phyloP scores from a whole-genome alignment of 805 yeast species.

The Suhomyces tanzawaensis region DNA sequence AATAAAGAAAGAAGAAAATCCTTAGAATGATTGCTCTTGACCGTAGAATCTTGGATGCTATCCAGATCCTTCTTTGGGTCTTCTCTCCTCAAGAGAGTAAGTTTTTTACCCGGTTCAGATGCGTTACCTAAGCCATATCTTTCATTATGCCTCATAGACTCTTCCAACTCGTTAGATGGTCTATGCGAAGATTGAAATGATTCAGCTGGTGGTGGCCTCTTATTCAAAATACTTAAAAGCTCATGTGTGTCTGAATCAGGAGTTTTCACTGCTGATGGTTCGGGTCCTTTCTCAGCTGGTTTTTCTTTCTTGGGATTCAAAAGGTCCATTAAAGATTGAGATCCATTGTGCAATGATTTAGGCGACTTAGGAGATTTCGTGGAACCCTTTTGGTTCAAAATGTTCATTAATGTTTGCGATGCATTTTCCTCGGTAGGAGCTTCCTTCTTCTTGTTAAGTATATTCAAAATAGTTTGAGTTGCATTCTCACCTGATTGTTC shows the following conservation, averaged over 20 bases:
- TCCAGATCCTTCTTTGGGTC: conserved; percentile 1
- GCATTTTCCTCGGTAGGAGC: neutral
- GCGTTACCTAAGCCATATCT: conserved; percentile 13
- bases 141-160: conserved; percentile 13
- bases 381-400: conserved; percentile 6
- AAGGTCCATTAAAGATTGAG: conserved; percentile 7
- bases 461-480: conserved; percentile 7
- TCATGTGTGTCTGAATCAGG: neutral
- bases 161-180: conserved; percentile 28
- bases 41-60: neutral
- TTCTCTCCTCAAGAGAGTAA: conserved; percentile 28
- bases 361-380: neutral
- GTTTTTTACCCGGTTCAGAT: conserved; percentile 16
- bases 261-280: neutral
- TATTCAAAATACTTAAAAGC: conserved; percentile 1
- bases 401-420: conserved; percentile 8
- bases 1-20: conserved; percentile 6
- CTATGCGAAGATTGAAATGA: conserved; percentile 5
- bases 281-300: neutral
- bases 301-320: conserved; percentile 6
- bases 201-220: neutral
- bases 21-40: conserved; percentile 1
- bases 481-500: conserved; percentile 1
- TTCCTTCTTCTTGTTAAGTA: conserved; percentile 8
- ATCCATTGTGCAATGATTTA: neutral